Evolutionary conservation across 2,329 filamentous ascomycete species (phyloP).

Genomic region (Ophiostoma triangulosporum): DNA sequence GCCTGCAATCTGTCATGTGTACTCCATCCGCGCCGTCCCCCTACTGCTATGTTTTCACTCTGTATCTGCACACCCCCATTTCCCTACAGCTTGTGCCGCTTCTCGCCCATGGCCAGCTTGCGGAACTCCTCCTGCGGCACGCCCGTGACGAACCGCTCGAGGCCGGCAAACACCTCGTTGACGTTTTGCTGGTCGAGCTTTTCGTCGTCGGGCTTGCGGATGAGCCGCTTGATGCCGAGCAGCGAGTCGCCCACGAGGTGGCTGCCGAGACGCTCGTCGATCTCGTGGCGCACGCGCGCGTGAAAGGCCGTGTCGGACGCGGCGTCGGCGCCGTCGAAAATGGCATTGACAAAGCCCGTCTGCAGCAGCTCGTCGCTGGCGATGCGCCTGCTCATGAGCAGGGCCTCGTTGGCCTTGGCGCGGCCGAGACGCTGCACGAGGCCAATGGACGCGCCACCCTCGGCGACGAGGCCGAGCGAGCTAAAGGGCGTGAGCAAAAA

Average conservation of each 20-base stretch:
- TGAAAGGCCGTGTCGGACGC: slow-evolving; percentile 55
- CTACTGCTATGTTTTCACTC: too few species aligned
- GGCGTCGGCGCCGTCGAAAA: slow-evolving; percentile 51
- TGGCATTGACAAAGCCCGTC: slow-evolving; percentile 73
- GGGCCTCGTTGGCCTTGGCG: slow-evolving; percentile 75
- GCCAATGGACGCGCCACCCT: slow-evolving; percentile 67
- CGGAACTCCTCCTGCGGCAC: slow-evolving; percentile 80
- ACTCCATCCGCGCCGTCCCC: too few species aligned
- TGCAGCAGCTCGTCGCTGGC: slow-evolving; percentile 56
- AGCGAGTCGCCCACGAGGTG: slow-evolving; percentile 72
- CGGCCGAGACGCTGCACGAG: slow-evolving; percentile 72
- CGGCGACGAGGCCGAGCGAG: slow-evolving; percentile 76
- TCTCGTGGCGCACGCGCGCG: slow-evolving; percentile 58
- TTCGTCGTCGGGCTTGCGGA: slow-evolving; percentile 60
- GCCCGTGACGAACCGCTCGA: slow-evolving; percentile 67
- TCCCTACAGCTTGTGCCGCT: slow-evolving; percentile 76
- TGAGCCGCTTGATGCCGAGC: slow-evolving; percentile 71
- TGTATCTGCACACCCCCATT: not conserved
- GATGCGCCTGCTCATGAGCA: slow-evolving; percentile 80
- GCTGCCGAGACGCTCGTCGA: slow-evolving; percentile 64
- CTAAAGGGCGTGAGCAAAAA: slow-evolving; percentile 88
- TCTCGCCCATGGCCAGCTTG: slow-evolving; percentile 74
- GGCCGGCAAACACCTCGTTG: slow-evolving; percentile 70
- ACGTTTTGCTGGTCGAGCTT: slow-evolving; percentile 64
- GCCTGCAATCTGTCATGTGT: too few species aligned